Conservation (phyloP, 2,329 filamentous ascomycete genomes). For the Cordyceps javanica region DNA sequence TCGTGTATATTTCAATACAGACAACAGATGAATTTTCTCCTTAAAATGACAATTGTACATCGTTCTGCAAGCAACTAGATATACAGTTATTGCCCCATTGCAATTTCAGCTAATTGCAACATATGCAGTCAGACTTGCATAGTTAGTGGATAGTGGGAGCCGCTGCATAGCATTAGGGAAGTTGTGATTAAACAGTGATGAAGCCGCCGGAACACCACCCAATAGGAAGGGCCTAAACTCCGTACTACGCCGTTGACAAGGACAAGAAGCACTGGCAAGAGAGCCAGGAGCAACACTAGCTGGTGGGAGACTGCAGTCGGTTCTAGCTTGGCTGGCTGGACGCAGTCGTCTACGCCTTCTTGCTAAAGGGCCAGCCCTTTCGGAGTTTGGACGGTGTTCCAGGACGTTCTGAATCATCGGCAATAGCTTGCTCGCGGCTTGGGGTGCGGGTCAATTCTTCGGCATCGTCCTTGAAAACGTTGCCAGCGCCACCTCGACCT, state of each 20-base stretch:
- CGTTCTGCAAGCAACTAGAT: not conserved
- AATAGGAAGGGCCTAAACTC: not conserved
- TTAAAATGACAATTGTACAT: not conserved
- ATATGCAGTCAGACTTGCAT: not conserved
- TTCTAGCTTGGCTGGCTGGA: not conserved
- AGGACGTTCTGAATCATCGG: constrained; percentile 21
- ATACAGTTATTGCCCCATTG: not conserved
- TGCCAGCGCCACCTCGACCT: constrained; percentile 71
- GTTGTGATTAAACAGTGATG: not conserved
- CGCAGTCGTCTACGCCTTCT: constrained; percentile 31
- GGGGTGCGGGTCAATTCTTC: constrained; percentile 25
- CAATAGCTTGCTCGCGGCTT: constrained; percentile 27
- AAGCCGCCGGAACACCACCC: not conserved
- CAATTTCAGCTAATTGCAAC: not conserved
- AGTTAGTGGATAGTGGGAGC: not conserved
- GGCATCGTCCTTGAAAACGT: constrained; percentile 48
- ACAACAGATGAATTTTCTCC: not conserved
- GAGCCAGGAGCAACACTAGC: not conserved
- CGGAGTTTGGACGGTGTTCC: constrained; percentile 12
- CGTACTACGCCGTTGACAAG: not conserved
- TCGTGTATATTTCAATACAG: not conserved
- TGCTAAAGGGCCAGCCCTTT: constrained; percentile 44
- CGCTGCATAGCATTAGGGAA: not conserved
- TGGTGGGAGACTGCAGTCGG: no score
- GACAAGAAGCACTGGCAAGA: not conserved